Base-by-base conservation (phyloP, 2,329 filamentous ascomycete genomes). In the Fusarium lyarnte region DNA sequence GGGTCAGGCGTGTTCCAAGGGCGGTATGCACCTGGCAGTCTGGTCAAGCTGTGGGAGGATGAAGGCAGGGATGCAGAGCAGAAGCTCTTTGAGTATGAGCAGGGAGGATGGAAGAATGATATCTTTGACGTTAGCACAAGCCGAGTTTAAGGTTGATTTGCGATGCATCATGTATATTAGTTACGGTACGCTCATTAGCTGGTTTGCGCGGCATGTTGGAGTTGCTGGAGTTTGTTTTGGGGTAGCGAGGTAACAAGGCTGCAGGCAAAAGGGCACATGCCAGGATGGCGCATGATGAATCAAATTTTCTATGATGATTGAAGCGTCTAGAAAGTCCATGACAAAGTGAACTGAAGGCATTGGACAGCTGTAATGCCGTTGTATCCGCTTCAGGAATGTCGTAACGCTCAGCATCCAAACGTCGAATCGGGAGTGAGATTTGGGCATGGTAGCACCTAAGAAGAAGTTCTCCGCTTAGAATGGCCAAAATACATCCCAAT, bases 11-110 rank as follows among this genome's bases (percentile, higher is more conserved):
- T 95, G 0, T 98, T 98, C 84, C 90, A 90, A 74, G 93, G 92
- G 8, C 88, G 94, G 4, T 98, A 97, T 82, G 92, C 95, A 2
- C 95, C 95, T 1, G 95, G 94, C 1, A 97, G 94, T 80, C 84
- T 98, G 31, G 93, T 96, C 57, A 94, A 93, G 82, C 82, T 97
- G n/a, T 97, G 94, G 94, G 89, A 95, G 73, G 91, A 94, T 72
- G 92, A 97, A 82, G 94, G 90, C 0, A 82, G 85, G 27, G 85
- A 87, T 69, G 94, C 93, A 0, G 87, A 86, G 25, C 93, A 97
- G 81, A 87, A 90, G 43, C 89, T 97, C 41, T 90, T 95, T 72
- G 92, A 95, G 72, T 91, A 90, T 78, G 88, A 91, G 61, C 85
- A 85, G 51, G 90, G 87, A 21, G 93, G 92, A 1, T 97, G 94